Percentiles rank a stretch among this genome's conserved stretches.
phyloP scores from a whole-genome alignment of 164 flowering plant species.

The Macadamia integrifolia region DNA sequence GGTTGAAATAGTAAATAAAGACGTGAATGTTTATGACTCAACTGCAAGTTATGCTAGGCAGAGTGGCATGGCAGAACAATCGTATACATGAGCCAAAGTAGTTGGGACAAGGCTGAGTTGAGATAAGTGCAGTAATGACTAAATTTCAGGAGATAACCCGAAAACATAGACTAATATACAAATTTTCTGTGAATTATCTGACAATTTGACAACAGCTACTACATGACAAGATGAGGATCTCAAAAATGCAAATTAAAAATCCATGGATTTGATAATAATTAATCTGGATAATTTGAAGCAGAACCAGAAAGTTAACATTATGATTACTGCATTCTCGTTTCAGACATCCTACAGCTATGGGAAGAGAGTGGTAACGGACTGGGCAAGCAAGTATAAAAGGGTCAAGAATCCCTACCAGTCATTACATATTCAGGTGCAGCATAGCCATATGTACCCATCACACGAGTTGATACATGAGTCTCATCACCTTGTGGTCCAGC shows the following conservation, averaged over 20 bases:
- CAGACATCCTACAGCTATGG: neutral
- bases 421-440: constrained; percentile 98
- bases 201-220: too few species aligned
- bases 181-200: too few species aligned
- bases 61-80: too few species aligned
- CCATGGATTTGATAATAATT: too few species aligned
- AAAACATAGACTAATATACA: too few species aligned
- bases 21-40: neutral
- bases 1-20: neutral
- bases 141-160: too few species aligned
- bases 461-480: constrained; percentile 93
- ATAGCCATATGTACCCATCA: constrained; percentile 97
- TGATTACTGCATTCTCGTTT: neutral
- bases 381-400: neutral
- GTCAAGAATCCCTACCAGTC: constrained; percentile 54
- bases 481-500: constrained; percentile 98
- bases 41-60: too few species aligned
- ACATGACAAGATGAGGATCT: too few species aligned
- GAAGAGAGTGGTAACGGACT: neutral
- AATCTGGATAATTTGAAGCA: neutral
- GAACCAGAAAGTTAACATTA: neutral
- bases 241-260: too few species aligned
- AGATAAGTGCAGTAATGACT: too few species aligned
- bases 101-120: too few species aligned
- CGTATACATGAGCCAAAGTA: too few species aligned